These are phyloP conservation scores for Leptographium radiaticola DNA, from an alignment of 2,329 filamentous ascomycete species.

Conservation along the genomic window DNA sequence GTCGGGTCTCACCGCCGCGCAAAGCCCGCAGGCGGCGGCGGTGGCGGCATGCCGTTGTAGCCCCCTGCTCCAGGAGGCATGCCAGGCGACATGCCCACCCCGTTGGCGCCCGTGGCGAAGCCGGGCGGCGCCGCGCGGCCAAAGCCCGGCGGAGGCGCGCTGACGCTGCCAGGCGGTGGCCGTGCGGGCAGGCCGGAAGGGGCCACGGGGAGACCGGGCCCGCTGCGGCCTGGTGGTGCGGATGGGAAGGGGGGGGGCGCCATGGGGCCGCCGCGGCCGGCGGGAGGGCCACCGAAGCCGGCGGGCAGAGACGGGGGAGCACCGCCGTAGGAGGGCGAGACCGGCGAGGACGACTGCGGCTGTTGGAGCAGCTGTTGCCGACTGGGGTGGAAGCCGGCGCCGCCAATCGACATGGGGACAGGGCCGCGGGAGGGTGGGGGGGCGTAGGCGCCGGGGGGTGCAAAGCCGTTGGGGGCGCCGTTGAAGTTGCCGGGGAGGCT, in stretches of 20 bases:
- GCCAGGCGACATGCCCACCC: constrained; percentile 17
- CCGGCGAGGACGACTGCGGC: constrained; percentile 9
- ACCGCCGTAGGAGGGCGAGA: constrained; percentile 3
- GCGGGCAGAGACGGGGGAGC: constrained; percentile 18
- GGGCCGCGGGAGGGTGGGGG: background rate
- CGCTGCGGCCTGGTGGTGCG: constrained; percentile 11
- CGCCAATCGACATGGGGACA: background rate
- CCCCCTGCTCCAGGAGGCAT: background rate
- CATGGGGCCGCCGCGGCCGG: background rate
- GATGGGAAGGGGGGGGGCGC: constrained; percentile 15
- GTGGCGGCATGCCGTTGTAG: constrained; percentile 10
- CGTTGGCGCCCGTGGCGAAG: constrained; percentile 23
- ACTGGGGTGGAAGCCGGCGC: background rate
- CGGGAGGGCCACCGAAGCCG: constrained; percentile 21
- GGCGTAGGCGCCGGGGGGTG: background rate
- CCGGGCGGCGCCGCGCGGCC: constrained; percentile 25
- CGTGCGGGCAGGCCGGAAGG: constrained; percentile 37
- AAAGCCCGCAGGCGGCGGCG: constrained; percentile 15
- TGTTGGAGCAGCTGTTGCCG: constrained; percentile 6
- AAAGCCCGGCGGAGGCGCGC: constrained; percentile 18
- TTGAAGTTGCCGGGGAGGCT: constrained; percentile 1
- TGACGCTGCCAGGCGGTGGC: constrained; percentile 31
- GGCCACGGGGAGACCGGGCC: constrained; percentile 30
- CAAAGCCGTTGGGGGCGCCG: background rate
- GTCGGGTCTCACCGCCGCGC: constrained; percentile 11